Evolutionary conservation across 148 eudicot species (phyloP), one percentile per base, ranked within the genome.

Genomic region (Linanthus parryae): DNA sequence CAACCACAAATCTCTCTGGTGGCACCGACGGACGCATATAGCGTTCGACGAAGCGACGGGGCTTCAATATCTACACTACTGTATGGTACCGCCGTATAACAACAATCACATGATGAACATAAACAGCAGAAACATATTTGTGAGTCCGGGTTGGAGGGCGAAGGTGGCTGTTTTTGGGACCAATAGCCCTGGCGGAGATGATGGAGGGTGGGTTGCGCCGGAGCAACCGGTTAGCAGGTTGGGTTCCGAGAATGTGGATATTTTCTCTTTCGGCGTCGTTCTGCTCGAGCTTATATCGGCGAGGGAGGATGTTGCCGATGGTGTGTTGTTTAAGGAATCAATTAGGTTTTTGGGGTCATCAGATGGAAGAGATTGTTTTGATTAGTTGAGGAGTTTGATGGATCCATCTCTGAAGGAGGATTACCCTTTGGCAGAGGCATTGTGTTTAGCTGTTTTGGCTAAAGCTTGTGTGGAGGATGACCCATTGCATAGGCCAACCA

Each of bases 361-460:
- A 22, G 67, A 41, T n/a, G 80, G 67, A 63, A 73, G 76, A 28
- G 81, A 76, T 17, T 75, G 70, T 44, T 75, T 75, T 63, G 81
- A 75, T 56, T 70, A 67, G 23, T 44, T 75, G 73, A 71, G 64
- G 58, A 63, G 33, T 23, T 75, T 71, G 36, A 62, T 76, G 47
- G 81, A 76, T 60, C 73, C 71, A 3, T 18, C 54, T 49, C 23
- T 76, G 44, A 76, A 59, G 42, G 71, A 64, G 30, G 76, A 67
- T 61, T 76, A 64, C 54, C 68, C 73, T 12, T 45, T 76, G 2
- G 81, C 81, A 9, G 81, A 76, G 71, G 81, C 81, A 4, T 61
- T 76, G 41, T 71, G 76, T 56, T 36, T 76, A 13, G 71, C 65
- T 37, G 81, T 76, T 59, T 60, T 76, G 29, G 81, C 76, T 17